Base-by-base conservation (phyloP, 768 basidiomycete genomes). In the Leucocoprinus leucothites region DNA sequence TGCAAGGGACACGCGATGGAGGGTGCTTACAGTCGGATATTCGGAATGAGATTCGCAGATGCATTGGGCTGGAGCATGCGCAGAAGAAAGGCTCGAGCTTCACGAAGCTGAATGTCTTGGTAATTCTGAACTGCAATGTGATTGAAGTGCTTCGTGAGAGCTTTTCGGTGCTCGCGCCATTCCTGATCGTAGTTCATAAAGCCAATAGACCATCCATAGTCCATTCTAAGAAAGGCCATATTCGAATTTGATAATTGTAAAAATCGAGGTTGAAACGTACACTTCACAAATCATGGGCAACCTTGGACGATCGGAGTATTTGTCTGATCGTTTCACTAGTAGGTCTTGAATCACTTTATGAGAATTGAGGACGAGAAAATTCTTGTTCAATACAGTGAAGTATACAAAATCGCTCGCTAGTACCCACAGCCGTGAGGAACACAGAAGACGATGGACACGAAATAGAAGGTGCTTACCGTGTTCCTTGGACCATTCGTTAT, bases 81-180 rank as follows among this genome's bases (percentile, higher is more conserved):
- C 13, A 55, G 49, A 25, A 57, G 52, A 31, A 54, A 55, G 16
- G 22, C 36, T 19, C 26, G 43, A 11, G 34, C 26, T 35, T 57
- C 43, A 25, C 54, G 47, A 18, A 54, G 21, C 9, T 51, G 35
- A 4, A 63, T 57, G 18, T 60, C 59, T 25, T 53, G 53, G 34
- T 63, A 61, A 14, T 58, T 46, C 1, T 18, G 18, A 14, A 44
- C 19, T 4, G 60, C 59, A 16, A 62, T 61, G 14, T 48, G 54
- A 35, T 62, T 66, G n/a, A 72, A 60, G 53, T 64, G 54, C 11
- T 67, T 54, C 9, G 67, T 63, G 22, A 67, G 56, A 49, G 65
- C 58, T 38, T 59, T 60, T 1, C 69, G 63, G 41, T 67, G 63
- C 38, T 53, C 55, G 5, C 57, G 61, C 41, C 65, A 69, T 19